phyloP scores from a whole-genome alignment of 495 filamentous ascomycete species.

The Hypoxylon intermedium region DNA sequence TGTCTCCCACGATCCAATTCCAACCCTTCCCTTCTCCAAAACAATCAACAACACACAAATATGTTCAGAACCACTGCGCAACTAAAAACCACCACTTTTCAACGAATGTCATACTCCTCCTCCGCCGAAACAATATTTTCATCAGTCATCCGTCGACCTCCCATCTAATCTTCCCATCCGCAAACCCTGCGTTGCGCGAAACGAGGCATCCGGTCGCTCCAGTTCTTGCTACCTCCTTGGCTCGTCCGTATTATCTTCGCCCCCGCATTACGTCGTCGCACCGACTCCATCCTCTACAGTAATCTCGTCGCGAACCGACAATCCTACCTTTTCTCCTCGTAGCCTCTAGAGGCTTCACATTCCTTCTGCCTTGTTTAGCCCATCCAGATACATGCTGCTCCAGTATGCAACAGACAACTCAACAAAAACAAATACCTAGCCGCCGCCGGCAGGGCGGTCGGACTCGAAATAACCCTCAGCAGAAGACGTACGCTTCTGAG shows the following conservation, averaged over 20 bases:
- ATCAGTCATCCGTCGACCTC: conserved; percentile 20
- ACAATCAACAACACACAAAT: conserved; percentile 30
- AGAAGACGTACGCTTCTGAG: conserved; percentile 57
- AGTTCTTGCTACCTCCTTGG: conserved; percentile 3
- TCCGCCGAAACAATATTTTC: conserved; percentile 7
- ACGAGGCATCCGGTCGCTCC: neutral
- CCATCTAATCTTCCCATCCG: conserved; percentile 13
- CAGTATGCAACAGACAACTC: conserved; percentile 41
- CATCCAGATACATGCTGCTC: conserved; percentile 27
- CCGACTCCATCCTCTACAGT: conserved; percentile 22
- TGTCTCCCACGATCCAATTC: conserved; percentile 12
- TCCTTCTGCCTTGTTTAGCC: conserved; percentile 16
- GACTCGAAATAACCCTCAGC: conserved; percentile 42
- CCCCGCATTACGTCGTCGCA: conserved; percentile 34
- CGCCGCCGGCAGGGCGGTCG: conserved; percentile 50
- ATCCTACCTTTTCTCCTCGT: neutral
- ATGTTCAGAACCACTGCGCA: conserved; percentile 14
- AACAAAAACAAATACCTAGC: conserved; percentile 49
- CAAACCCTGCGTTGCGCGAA: neutral
- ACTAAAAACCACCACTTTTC: neutral
- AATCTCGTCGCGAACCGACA: conserved; percentile 1
- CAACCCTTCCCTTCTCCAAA: conserved; percentile 13
- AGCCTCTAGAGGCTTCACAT: conserved; percentile 8
- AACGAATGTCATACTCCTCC: conserved; percentile 8
- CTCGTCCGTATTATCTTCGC: conserved; percentile 12